Base-by-base conservation (phyloP, 2,329 filamentous ascomycete species). In the Pseudogymnoascus sp. region DNA sequence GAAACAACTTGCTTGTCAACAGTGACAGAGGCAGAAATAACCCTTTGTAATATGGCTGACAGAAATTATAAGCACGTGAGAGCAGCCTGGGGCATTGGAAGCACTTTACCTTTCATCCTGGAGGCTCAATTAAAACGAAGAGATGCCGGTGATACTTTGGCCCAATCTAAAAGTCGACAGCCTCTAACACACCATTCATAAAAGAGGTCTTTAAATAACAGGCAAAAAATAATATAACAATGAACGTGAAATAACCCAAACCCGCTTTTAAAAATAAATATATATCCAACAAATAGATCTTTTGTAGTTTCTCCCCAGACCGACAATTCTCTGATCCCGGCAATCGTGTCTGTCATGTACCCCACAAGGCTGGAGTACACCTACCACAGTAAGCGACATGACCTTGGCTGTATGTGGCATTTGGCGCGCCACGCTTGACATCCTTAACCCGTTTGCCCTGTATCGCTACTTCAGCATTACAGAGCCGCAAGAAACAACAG, bases 21-120 rank as follows among this genome's bases (percentile, higher is more conserved):
- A 1, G 92, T 94, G 70, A 99, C 94, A 6, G 93, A 97, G 65
- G 93, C 93, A 47, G 92, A 97, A 65, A 96, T 85, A 61, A 99
- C 94, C 68, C 94, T 85, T 77, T 99, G 94, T 62, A 97, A 79
- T 65, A 99, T 90, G 62, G 92, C 94, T 97, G 72, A 62, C 65
- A 64, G 60, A 67, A 67, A 64, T 61, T 56, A 56, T 56, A 33
- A 56, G 50, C 28, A 56, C 16, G 50, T 35, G 50, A 35, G 50
- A 21, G 50, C 16, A 35, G 63, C 64, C 66, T 66, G 60, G 63
- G 60, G 60, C 23, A 59, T 16, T 56, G 37, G 16, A 35, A 37
- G 47, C 40, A 42, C 60, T 40, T 38, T 37, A 33, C 44, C 42
- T 59, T 63, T 64, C 61, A 64, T 63, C 28, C n/a, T 56, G 44